phyloP scores from a whole-genome alignment of 2,329 filamentous ascomycete genomes.

The Beauveria sp. region DNA sequence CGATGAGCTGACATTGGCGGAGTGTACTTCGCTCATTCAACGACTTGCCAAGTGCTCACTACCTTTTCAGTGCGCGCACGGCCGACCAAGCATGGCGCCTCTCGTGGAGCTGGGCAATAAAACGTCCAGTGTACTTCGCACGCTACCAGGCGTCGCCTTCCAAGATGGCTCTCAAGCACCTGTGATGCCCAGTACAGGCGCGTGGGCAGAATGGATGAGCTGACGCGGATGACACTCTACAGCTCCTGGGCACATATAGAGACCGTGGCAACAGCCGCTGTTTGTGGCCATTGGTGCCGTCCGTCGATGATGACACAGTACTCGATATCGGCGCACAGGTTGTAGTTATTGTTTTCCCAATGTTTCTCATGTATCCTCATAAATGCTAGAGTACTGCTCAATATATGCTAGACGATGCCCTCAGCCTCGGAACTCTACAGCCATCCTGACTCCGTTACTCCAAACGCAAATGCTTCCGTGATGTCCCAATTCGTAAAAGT shows the following conservation, averaged over 20 bases:
- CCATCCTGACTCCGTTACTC: not conserved
- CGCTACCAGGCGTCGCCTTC: not conserved
- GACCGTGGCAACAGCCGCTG: not conserved
- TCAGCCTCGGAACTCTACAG: not conserved
- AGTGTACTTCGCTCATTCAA: constrained; percentile 52
- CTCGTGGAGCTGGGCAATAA: constrained; percentile 42
- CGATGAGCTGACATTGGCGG: constrained; percentile 49
- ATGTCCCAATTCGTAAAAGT: too few species aligned
- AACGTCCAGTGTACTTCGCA: not conserved
- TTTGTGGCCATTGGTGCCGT: not conserved
- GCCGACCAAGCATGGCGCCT: constrained; percentile 58
- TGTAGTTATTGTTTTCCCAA: too few species aligned
- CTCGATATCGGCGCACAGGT: too few species aligned
- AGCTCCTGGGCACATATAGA: not conserved
- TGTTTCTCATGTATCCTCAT: not conserved
- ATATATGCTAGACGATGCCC: not conserved
- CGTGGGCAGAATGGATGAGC: constrained; percentile 20
- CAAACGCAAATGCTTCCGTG: not conserved
- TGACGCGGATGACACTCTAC: not conserved
- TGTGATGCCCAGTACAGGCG: not conserved
- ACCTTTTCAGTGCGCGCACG: constrained; percentile 80
- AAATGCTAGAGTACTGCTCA: not conserved
- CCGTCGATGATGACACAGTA: too few species aligned
- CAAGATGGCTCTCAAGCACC: not conserved
- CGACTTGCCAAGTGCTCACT: constrained; percentile 58